A percentile compares a stretch with the other conserved stretches of the same genome.
Evolutionary conservation across 208 protist genomes (phyloP).

Genomic region (Trypanosoma theileri): DNA sequence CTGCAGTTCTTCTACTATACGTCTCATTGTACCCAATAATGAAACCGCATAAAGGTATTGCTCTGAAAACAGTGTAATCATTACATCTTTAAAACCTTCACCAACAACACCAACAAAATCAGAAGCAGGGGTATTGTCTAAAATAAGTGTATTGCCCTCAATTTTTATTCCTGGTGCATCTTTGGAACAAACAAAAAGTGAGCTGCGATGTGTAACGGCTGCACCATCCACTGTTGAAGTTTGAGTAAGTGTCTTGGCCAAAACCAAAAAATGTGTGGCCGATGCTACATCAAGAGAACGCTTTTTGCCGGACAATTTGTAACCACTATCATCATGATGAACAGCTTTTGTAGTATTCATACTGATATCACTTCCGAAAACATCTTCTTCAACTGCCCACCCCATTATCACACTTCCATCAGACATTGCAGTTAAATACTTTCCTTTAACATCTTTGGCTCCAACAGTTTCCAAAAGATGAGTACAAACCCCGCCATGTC

Average conservation of each 20-base stretch:
- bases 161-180: constrained; percentile 43
- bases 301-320: constrained; percentile 69
- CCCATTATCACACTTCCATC: constrained; percentile 77
- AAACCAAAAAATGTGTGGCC: constrained; percentile 81
- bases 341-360: constrained; percentile 68
- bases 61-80: constrained; percentile 83
- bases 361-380: constrained; percentile 74
- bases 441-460: constrained; percentile 74
- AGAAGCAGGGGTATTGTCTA: constrained; percentile 46
- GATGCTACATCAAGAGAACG: constrained; percentile 46
- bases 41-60: constrained; percentile 81
- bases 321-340: constrained; percentile 35
- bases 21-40: constrained; percentile 75
- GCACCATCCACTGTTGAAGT: constrained; percentile 50
- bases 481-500: constrained; percentile 63
- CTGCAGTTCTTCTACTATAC: constrained; percentile 64
- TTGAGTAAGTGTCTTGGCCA: constrained; percentile 79
- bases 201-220: constrained; percentile 52
- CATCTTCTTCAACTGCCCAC: constrained; percentile 71
- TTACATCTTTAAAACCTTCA: constrained; percentile 79
- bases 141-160: constrained; percentile 40
- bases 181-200: constrained; percentile 78
- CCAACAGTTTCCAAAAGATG: constrained; percentile 70
- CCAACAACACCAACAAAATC: constrained; percentile 81
- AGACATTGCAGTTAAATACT: constrained; percentile 87